Evolutionary conservation across 2,329 filamentous ascomycete genomes (phyloP), one percentile per base, ranked within the genome.

Genomic region (Colletotrichum sp.): DNA sequence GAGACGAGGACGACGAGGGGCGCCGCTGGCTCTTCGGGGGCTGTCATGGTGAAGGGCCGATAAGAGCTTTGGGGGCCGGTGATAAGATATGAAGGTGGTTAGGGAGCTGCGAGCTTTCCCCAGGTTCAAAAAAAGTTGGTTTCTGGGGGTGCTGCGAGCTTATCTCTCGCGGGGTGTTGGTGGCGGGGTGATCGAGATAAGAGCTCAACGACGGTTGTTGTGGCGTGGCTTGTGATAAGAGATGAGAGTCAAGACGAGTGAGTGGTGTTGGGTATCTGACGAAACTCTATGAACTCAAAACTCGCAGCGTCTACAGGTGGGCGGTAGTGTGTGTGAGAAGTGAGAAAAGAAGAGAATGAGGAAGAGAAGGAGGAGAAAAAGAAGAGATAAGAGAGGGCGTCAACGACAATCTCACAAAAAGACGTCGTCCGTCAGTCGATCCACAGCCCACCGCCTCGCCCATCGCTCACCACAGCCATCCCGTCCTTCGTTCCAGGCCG

Each of bases 1-100:
- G 97, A 99, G 74, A 94, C 94, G 74, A 99, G 90, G 75, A 98
- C 95, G 59, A 92, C 93, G 80, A 96, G 81, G 57, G 86, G 83
- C 60, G 83, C 85, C 24, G 81, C 77, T 76, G 81, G 78, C n/a
- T 79, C 71, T 78, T 79, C 74, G 16, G 75, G 62, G 62, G 80
- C 81, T 52, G 83, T 82, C 84, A 87, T 86, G 71, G 77, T 79
- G 79, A 71, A 52, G 60, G 24, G 21, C 18, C 55, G 71, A 30
- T 63, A 59, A 72, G n/a, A 30, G 28, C 72, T 16, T 52, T 21
- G 30, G 39, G 36, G 15, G 36, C 21, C n/a, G n/a, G 44, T 52
- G 75, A 77, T 67, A 67, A 75, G 60, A 69, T 52, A 63, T 15
- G 59, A 63, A 16, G 16, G 44, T 76, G 67, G 8, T 10, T 36